phyloP scores from a whole-genome alignment of 805 yeast genomes.

The Saccharomycopsis javanensis region DNA sequence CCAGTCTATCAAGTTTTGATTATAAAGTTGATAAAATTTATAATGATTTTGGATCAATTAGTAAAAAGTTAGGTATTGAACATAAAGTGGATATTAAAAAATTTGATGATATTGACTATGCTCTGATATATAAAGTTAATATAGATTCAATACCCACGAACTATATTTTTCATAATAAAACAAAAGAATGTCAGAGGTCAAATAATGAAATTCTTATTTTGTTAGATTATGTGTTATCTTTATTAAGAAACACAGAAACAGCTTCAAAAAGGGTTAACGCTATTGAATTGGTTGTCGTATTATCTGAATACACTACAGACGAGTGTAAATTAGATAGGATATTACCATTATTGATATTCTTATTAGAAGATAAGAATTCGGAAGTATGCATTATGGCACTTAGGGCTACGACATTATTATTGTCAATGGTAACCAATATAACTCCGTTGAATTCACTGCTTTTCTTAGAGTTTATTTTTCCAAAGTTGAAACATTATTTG shows the following conservation, averaged over 20 bases:
- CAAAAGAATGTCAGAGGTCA: background rate
- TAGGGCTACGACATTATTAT: constrained; percentile 53
- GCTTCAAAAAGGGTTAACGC: constrained; percentile 57
- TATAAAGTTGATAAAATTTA: constrained; percentile 51
- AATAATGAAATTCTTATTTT: constrained; percentile 40
- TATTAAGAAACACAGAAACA: constrained; percentile 49
- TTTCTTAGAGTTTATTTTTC: constrained; percentile 76
- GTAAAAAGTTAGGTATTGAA: constrained; percentile 32
- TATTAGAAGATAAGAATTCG: constrained; percentile 58
- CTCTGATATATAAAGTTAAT: background rate
- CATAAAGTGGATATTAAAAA: constrained; percentile 18
- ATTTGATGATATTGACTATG: constrained; percentile 5
- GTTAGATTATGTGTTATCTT: constrained; percentile 47
- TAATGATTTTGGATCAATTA: constrained; percentile 44
- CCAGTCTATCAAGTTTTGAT: constrained; percentile 25
- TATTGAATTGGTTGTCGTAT: constrained; percentile 63
- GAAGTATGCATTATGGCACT: constrained; percentile 62
- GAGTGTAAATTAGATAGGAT: constrained; percentile 80
- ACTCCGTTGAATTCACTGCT: constrained; percentile 68
- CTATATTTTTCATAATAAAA: background rate
- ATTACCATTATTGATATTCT: constrained; percentile 66
- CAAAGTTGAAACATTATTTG: constrained; percentile 45
- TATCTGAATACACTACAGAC: constrained; percentile 70
- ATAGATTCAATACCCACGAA: background rate
- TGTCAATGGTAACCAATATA: constrained; percentile 51